Evolutionary conservation across 805 yeast species (phyloP), one percentile per base, ranked within the genome.

Genomic region (Teunomyces atbi): DNA sequence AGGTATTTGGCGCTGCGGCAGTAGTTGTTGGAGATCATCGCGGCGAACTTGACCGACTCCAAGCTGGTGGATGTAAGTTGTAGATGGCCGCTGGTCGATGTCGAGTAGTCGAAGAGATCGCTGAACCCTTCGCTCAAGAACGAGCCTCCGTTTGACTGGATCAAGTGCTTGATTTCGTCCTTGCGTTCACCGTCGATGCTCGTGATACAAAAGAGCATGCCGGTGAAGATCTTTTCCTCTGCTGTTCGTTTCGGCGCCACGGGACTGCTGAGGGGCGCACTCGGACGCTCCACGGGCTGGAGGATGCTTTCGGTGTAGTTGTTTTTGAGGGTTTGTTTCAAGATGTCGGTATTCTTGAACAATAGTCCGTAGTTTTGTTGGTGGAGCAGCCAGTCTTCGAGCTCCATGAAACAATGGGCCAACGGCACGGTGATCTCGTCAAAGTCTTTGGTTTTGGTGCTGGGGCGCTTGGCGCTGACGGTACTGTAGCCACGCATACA

Each of bases 1-100:
- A 90, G 60, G 59, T 85, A 90, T 57, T 89, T 90, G 6, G 83
- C 74, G 41, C 90, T 87, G 30, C 96, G 68, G 15, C 79, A 71
- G 46, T 77, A 75, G 26, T 72, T 73, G 32, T 74, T 75, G 0
- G 92, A 75, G 1, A 90, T 64, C 28, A 87, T 68, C 1, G 91
- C 91, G 1, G 77, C 89, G 65, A 89, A 87, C 27, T 56, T 69
- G 49, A 61, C 71, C 8, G 49, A 50, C 6, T 44, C 48, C 23
- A 59, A 41, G 15, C 34, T 32, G 2, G 27, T n/a, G 27, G 44
- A 45, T 28, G 5, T 44, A 46, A 36, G 57, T 28, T 33, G 29
- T n/a, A 42, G 53, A 35, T 32, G 29, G 2, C 56, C 55, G 2
- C 38, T 39, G 4, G 40, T 39, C 6, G 45, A 38, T 1, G 44